A percentile compares a stretch with the other conserved stretches of the same genome.
Evolutionary conservation across 192 early-diverging fungal genomes (phyloP).

Genomic region (Podochytrium sp.): DNA sequence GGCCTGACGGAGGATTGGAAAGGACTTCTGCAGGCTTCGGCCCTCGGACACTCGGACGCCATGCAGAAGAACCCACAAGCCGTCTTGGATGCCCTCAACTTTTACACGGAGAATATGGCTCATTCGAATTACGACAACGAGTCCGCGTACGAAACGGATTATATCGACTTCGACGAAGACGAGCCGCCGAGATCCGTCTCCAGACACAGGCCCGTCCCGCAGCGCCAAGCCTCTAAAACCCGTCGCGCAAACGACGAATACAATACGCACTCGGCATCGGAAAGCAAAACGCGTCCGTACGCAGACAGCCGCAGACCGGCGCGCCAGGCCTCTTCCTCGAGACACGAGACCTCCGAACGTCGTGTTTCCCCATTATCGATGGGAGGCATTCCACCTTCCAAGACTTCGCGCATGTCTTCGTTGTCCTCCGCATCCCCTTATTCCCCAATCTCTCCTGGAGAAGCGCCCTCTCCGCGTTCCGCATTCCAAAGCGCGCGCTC

Average conservation of each 20-base stretch:
- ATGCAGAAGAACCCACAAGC: conserved; percentile 88
- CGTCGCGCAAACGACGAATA: background rate
- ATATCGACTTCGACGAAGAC: background rate
- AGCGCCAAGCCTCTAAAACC: background rate
- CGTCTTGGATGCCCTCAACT: conserved; percentile 50
- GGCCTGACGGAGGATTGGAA: conserved; percentile 94
- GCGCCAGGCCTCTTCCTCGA: background rate
- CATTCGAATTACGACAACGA: background rate
- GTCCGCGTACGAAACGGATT: conserved; percentile 15
- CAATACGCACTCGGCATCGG: background rate
- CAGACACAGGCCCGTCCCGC: background rate
- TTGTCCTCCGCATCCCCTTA: background rate
- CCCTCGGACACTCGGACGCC: conserved; percentile 83
- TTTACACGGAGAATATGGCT: conserved; percentile 32
- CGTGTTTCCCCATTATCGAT: background rate
- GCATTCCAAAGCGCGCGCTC: background rate
- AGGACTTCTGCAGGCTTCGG: conserved; percentile 84
- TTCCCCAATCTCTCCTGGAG: background rate
- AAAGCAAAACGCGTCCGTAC: background rate
- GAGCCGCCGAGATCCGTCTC: background rate
- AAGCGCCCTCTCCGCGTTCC: background rate
- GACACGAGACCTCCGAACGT: background rate
- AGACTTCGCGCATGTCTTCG: background rate
- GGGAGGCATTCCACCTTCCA: background rate
- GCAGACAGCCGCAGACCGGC: background rate